Evolutionary conservation across 1,139 yeast species (phyloP).

Genomic region (Meyerozyma sp.): DNA sequence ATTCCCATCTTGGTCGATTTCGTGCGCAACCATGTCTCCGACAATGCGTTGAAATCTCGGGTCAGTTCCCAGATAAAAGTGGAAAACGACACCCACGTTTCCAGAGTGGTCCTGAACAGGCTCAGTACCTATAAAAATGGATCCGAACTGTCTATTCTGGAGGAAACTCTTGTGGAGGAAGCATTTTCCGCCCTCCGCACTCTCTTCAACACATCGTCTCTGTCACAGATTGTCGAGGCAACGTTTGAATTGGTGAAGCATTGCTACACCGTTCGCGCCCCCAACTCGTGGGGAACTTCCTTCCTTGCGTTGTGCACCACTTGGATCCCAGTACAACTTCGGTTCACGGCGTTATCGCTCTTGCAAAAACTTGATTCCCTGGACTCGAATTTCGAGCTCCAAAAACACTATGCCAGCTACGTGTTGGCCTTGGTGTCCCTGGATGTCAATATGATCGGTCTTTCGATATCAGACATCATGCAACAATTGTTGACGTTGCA

Average conservation of each 20-base stretch:
- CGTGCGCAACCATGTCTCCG: conserved; percentile 15
- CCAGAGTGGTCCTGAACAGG: conserved; percentile 24
- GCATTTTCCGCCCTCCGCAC: conserved; percentile 42
- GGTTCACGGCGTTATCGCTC: conserved; percentile 62
- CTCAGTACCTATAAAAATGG: conserved; percentile 23
- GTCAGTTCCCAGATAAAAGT: conserved; percentile 21
- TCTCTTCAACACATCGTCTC: conserved; percentile 46
- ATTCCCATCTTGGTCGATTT: conserved; percentile 38
- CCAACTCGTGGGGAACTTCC: conserved; percentile 46
- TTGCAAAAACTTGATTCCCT: conserved; percentile 24
- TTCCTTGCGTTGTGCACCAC: conserved; percentile 63
- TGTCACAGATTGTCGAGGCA: conserved; percentile 44
- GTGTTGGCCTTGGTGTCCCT: conserved; percentile 71
- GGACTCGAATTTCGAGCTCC: conserved; percentile 26
- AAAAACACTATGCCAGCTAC: conserved; percentile 46
- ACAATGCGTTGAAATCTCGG: conserved; percentile 15
- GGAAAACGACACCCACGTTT: conserved; percentile 20
- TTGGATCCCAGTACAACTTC: conserved; percentile 84
- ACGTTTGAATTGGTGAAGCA: conserved; percentile 38
- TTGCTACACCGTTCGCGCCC: conserved; percentile 20
- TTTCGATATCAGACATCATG: conserved; percentile 80
- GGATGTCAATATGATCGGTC: conserved; percentile 79
- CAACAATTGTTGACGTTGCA: conserved; percentile 61
- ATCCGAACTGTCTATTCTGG: conserved; percentile 10
- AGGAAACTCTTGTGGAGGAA: conserved; percentile 28